Conservation (phyloP, 228 moss, liverwort and hornwort genomes). For the Sphagnum fallax region DNA sequence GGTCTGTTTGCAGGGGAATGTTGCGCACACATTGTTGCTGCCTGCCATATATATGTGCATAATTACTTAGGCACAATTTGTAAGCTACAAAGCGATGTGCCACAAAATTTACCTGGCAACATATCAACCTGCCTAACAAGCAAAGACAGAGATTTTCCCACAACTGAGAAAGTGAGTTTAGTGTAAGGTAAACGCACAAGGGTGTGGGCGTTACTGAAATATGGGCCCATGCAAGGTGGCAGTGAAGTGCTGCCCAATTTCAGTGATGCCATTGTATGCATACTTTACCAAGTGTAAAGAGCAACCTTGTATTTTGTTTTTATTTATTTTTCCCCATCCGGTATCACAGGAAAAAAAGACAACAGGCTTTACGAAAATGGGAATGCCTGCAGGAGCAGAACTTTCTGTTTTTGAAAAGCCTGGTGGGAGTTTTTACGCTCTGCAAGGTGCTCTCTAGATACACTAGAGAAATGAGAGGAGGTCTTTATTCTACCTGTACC, state of each 20-base stretch:
- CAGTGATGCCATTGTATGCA: too few relatives aligned
- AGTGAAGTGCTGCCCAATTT: too few relatives aligned
- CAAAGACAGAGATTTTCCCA: not conserved
- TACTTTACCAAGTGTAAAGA: too few relatives aligned
- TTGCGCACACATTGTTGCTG: slow-evolving; percentile 92
- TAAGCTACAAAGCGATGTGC: not conserved
- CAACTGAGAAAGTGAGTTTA: not conserved
- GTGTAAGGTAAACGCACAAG: not conserved
- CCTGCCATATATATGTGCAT: slow-evolving; percentile 12
- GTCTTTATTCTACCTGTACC: slow-evolving; percentile 33
- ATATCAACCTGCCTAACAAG: not conserved
- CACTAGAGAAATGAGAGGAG: too few relatives aligned
- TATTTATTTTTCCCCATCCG: not conserved
- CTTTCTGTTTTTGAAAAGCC: too few relatives aligned
- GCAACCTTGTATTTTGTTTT: too few relatives aligned
- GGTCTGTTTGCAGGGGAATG: slow-evolving; percentile 78
- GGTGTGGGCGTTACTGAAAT: too few relatives aligned
- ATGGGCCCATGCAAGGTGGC: too few relatives aligned
- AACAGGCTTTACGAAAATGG: not conserved
- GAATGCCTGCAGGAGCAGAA: too few relatives aligned
- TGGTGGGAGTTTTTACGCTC: too few relatives aligned
- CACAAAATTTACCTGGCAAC: not conserved
- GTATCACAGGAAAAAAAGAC: not conserved
- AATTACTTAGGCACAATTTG: too few relatives aligned
- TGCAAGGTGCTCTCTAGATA: too few relatives aligned